Evolutionary conservation across 805 yeast species (phyloP), one percentile per base, ranked within the genome.

Genomic region (Hermanozyma aechmeae): DNA sequence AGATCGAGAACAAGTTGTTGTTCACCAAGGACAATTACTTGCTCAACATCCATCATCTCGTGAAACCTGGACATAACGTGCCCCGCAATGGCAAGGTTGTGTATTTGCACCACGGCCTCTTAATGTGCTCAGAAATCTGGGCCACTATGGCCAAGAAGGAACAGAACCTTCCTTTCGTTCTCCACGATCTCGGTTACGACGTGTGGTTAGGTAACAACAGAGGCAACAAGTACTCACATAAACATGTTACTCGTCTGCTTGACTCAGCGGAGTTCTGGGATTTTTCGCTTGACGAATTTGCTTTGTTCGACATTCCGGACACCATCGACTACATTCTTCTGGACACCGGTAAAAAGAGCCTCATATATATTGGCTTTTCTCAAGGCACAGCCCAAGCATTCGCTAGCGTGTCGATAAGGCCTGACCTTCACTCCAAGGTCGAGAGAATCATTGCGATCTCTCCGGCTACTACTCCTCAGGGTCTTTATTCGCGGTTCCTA

Each of bases 301-400:
- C 96, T 0, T 59, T 82, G 37, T 82, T 74, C 48, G 97, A 87
- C 51, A 84, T 89, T 24, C 96, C 96, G 2, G 75, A 80, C 46
- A 68, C 84, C 4, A 73, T 89, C 19, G 78, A 81, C 45, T 82
- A 79, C 51, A 72, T 89, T 11, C n/a, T n/a, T n/a, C n/a, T n/a
- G n/a, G 51, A 56, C 17, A 74, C 86, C 2, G 32, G 40, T 3
- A 32, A 26, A 11, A 23, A 32, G 6, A 51, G 61, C 32, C 53
- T 87, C 21, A 70, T 76, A 1, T 87, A 85, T 46, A 68, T 89
- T 39, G 97, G 96, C 1, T 89, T 89, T 46, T 76, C 87, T 15
- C 97, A 87, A 52, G 97, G 97, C 13, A 76, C 94, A 0, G 94
- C 96, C 1, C 96, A 89, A 53, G 85, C 85, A 24, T 78, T 87